phyloP scores from a whole-genome alignment of 2,329 filamentous ascomycete genomes.

The Emericellopsis atlantica region DNA sequence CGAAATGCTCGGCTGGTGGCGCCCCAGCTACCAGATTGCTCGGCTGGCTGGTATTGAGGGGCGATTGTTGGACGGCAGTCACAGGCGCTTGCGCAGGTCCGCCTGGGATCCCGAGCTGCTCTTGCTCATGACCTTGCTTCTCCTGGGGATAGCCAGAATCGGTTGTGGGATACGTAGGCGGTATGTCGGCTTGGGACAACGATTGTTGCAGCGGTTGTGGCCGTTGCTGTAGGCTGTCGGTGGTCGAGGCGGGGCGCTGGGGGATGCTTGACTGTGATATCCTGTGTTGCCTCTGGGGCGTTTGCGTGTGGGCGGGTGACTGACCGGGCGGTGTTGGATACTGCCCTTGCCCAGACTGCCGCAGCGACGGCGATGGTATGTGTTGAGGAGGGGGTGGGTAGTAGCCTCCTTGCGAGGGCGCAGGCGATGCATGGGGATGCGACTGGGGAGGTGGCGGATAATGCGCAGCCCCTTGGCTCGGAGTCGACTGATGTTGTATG shows the following conservation, averaged over 20 bases:
- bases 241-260: constrained; percentile 11
- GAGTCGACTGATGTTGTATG: neutral
- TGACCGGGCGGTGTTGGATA: constrained; percentile 9
- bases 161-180: constrained; percentile 11
- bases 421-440: constrained; percentile 3
- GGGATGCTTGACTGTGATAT: constrained; percentile 9
- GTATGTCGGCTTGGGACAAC: constrained; percentile 14
- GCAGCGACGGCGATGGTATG: constrained; percentile 1
- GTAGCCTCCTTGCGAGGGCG: constrained; percentile 4
- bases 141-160: constrained; percentile 13
- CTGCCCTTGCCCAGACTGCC: constrained; percentile 4
- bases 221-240: constrained; percentile 11
- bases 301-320: constrained; percentile 5
- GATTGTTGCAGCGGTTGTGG: constrained; percentile 4
- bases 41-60: constrained; percentile 7
- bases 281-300: constrained; percentile 7
- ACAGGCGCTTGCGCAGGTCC: constrained; percentile 7
- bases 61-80: constrained; percentile 8
- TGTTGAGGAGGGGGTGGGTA: constrained; percentile 12
- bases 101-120: constrained; percentile 7
- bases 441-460: constrained; percentile 13
- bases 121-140: constrained; percentile 15
- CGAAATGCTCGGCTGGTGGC: constrained; percentile 41
- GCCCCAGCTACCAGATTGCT: constrained; percentile 22
- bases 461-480: neutral